A percentile compares a stretch with the other conserved stretches of the same genome.
phyloP scores from a whole-genome alignment of 176 grass and related monocot genomes.

The Phoenix dactylifera region DNA sequence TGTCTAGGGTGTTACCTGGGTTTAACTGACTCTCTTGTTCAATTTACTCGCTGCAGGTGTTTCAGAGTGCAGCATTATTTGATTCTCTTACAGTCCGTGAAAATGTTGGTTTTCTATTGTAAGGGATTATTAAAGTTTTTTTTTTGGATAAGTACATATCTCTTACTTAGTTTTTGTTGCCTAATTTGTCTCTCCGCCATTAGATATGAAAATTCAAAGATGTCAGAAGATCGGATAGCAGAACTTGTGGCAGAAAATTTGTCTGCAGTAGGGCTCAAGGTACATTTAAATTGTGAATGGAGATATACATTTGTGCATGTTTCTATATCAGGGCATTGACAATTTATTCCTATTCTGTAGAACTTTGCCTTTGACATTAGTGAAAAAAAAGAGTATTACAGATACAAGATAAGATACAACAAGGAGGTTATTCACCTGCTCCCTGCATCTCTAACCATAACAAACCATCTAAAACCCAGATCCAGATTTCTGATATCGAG shows the following conservation, averaged over 20 bases:
- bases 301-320: not conserved
- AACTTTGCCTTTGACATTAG: too few relatives aligned
- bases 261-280: conserved; percentile 82
- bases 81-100: conserved; percentile 89
- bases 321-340: too few relatives aligned
- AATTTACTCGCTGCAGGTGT: conserved; percentile 47
- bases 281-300: conserved; percentile 26
- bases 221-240: conserved; percentile 54
- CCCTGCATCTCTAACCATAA: too few relatives aligned
- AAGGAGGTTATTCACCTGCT: too few relatives aligned
- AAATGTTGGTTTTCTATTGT: conserved; percentile 98
- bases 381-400: too few relatives aligned
- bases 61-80: conserved; percentile 94
- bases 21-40: not conserved
- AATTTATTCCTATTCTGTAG: too few relatives aligned
- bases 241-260: conserved; percentile 78
- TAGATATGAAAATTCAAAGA: conserved; percentile 91
- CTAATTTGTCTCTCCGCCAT: conserved; percentile 16
- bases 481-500: too few relatives aligned
- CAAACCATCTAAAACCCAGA: too few relatives aligned
- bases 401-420: too few relatives aligned
- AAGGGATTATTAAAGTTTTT: conserved; percentile 35
- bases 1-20: too few relatives aligned
- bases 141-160: conserved; percentile 20
- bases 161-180: conserved; percentile 12